Base-by-base conservation (phyloP, 179 eudicot genomes). In the Nepenthes alata region DNA sequence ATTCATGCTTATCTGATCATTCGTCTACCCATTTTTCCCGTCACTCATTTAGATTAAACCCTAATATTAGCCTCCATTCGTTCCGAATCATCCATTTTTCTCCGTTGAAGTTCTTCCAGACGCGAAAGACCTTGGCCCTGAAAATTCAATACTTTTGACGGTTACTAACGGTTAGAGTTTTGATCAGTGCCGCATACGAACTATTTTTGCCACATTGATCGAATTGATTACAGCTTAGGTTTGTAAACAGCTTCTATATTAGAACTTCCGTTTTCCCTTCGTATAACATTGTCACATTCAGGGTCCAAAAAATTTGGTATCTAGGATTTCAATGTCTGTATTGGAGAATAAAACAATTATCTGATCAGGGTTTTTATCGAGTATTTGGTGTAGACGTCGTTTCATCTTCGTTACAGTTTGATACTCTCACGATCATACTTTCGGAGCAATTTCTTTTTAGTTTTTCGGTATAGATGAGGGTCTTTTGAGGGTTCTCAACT, bases 91-190 rank as follows among this genome's bases (percentile, higher is more conserved):
- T n/a, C n/a, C n/a, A n/a, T n/a, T n/a, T 39, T 6, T 6, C 44
- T 39, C 44, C 44, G 6, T 39, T 39, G 44, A 39, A 39, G 44
- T 6, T 39, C 44, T 39, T 39, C 6, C 44, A 6, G 44, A 39
- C 3, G 3, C 3, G 3, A 6, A 39, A 39, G 44, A 39, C 6
- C 44, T 39, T 39, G 44, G 44, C 44, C 3, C 3, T 39, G 55
- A 51, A n/a, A 15, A n/a, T 15, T 3, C 55, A 51, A 51, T 51
- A 51, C 55, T 51, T 51, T 10, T 51, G 55, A 51, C 55, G 55
- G 55, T 51, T 51, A 51, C 4, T 51, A 11, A 51, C 55, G 55
- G 55, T 51, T 51, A 51, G 55, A 15, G 55, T 5, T 51, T 51
- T 51, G 55, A 51, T 51, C n/a, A 5, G n/a, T n/a, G n/a, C n/a